Evolutionary conservation across 345 rosid genomes (phyloP), one percentile per base, ranked within the genome.

Genomic region (Heritiera fomes): DNA sequence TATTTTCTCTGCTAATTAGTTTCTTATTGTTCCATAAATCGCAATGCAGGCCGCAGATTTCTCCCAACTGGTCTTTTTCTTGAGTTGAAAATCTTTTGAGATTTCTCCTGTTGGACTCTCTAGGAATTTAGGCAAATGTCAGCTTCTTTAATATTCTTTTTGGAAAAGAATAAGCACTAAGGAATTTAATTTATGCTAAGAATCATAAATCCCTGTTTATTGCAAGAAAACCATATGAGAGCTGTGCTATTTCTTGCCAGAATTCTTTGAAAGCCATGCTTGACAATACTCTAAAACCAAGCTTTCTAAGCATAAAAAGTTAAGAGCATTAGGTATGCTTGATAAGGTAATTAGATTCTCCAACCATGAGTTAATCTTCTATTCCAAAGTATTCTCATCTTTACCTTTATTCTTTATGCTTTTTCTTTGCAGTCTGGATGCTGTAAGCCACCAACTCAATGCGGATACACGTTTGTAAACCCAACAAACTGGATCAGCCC

Each of bases 401-500:
- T 46, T 71, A 63, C 41, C 58, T 41, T 77, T 43, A 64, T 64
- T 53, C 18, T 41, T 63, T 46, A 17, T 38, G 61, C 6, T 43
- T n/a, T 23, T 41, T 34, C 55, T 46, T 43, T 62, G 74, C 85
- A 88, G 91, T 91, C 92, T 34, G 94, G 94, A 72, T 89, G 92
- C 77, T 89, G 94, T 62, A 91, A 91, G 89, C 94, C 94, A 0
- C 94, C 94, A 1, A 89, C 91, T 2, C 28, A 62, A 58, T 91
- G 94, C 28, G 92, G 92, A 46, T 91, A 87, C 80, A 87, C 91
- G 10, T 91, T 91, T 47, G 87, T 88, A 75, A 89, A 87, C 64
- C 94, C 94, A 56, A 89, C 94, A 1, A 84, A 91, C 34, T 91
- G 94, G 94, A 91, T 91, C 41, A 88, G 91, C 78, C 92, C 92